These are phyloP conservation scores for Lachancea thermotolerans DNA, from an alignment of 805 yeast species.

Conservation along the genomic window DNA sequence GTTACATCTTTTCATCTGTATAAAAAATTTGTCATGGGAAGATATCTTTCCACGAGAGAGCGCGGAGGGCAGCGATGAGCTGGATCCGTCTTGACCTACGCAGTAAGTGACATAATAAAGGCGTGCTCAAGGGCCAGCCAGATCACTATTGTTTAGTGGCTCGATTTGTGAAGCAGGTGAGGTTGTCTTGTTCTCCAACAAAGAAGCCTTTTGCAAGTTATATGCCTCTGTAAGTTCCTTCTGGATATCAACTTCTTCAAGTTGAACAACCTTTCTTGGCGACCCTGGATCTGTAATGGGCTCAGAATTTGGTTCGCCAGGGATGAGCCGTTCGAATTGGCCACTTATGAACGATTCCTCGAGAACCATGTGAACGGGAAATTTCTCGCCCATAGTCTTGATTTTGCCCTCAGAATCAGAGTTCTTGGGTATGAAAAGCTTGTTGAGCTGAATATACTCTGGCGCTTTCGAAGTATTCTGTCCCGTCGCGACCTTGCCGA, in stretches of 20 bases:
- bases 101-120: too few relatives aligned
- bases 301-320: slow-evolving; percentile 11
- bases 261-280: background rate
- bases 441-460: slow-evolving; percentile 16
- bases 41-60: background rate
- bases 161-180: background rate
- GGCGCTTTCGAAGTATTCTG: slow-evolving; percentile 4
- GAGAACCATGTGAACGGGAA: slow-evolving; percentile 23
- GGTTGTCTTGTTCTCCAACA: background rate
- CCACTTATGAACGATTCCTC: slow-evolving; percentile 1
- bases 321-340: slow-evolving; percentile 4
- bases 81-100: too few relatives aligned
- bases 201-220: slow-evolving; percentile 4
- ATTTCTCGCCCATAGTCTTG: slow-evolving; percentile 30
- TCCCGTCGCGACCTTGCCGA: background rate
- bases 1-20: background rate
- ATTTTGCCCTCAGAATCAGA: slow-evolving; percentile 51
- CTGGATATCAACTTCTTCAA: slow-evolving; percentile 4
- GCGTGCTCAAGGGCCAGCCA: background rate
- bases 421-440: slow-evolving; percentile 39
- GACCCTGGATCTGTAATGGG: slow-evolving; percentile 3
- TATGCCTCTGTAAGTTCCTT: slow-evolving; percentile 4
- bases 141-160: background rate
- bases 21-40: background rate
- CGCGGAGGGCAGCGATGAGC: background rate